Evolutionary conservation across 352 stramenopile genomes (phyloP).

Genomic region (Hyaloperonospora brassicae): DNA sequence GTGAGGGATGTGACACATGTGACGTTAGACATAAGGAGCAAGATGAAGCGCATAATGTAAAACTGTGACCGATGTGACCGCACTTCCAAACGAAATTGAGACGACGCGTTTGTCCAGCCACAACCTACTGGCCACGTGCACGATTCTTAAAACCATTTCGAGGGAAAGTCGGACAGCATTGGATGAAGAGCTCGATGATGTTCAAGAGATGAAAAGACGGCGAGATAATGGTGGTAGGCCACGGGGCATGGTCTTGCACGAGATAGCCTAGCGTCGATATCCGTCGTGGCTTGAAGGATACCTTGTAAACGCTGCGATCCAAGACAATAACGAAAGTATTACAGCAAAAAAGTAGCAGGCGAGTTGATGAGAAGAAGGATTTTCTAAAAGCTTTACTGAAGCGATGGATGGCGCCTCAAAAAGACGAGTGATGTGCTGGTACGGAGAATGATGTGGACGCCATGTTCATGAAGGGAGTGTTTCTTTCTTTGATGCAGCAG

Average conservation of each 20-base stretch:
- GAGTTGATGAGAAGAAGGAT: no score
- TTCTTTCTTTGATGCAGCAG: no score
- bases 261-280: not conserved
- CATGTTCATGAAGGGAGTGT: no score
- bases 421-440: no score
- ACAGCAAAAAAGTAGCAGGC: not conserved
- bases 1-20: no score
- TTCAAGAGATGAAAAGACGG: constrained; percentile 1
- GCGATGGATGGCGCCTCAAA: no score
- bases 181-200: not conserved
- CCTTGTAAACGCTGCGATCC: not conserved
- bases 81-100: no score
- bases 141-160: not conserved
- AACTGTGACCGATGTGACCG: no score
- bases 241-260: not conserved
- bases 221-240: not conserved
- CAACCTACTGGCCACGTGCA: not conserved
- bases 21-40: no score
- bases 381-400: no score
- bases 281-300: not conserved
- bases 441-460: no score
- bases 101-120: not conserved
- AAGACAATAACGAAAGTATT: not conserved
- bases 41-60: no score
- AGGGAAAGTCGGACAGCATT: not conserved